Conservation (phyloP, 495 filamentous ascomycete species). For the Penicillium lividum region DNA sequence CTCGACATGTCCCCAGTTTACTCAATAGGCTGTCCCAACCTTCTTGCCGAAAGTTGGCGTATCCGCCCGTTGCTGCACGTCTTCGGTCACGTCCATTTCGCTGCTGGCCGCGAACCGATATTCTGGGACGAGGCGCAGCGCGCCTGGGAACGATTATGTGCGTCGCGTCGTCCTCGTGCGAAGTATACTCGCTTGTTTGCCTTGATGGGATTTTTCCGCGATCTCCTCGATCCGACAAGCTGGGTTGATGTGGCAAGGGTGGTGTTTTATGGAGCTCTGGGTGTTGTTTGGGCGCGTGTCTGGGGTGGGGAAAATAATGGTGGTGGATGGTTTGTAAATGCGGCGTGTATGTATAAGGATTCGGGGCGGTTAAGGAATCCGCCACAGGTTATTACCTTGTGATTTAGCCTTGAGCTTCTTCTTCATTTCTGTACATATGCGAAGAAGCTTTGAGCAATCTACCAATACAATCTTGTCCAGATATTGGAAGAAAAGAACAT, state of each 20-base stretch:
- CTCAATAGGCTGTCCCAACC: slow-evolving; percentile 70
- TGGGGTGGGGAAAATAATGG: slow-evolving; percentile 62
- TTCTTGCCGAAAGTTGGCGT: slow-evolving; percentile 76
- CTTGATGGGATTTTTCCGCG: slow-evolving; percentile 49
- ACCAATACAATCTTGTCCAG: too few relatives aligned
- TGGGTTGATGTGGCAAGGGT: slow-evolving; percentile 67
- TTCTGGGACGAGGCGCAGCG: slow-evolving; percentile 79
- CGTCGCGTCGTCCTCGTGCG: slow-evolving; percentile 33
- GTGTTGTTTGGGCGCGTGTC: slow-evolving; percentile 68
- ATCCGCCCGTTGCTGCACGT: slow-evolving; percentile 79
- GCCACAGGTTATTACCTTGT: slow-evolving; percentile 59
- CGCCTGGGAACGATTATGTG: slow-evolving; percentile 66
- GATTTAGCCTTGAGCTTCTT: neutral
- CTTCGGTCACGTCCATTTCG: slow-evolving; percentile 85
- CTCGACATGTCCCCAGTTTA: slow-evolving; percentile 61
- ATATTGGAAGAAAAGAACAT: too few relatives aligned
- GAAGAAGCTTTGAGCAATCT: too few relatives aligned
- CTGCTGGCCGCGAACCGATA: slow-evolving; percentile 60
- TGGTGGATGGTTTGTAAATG: slow-evolving; percentile 72
- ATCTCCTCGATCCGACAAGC: slow-evolving; percentile 50
- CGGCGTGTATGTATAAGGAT: slow-evolving; percentile 68
- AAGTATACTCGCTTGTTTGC: slow-evolving; percentile 23
- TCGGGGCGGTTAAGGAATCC: slow-evolving; percentile 65
- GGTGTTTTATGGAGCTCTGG: slow-evolving; percentile 60
- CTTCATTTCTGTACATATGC: too few relatives aligned